These are phyloP conservation scores for Ceratonia siliqua DNA, from an alignment of 306 rosid species.

Conservation along the genomic window DNA sequence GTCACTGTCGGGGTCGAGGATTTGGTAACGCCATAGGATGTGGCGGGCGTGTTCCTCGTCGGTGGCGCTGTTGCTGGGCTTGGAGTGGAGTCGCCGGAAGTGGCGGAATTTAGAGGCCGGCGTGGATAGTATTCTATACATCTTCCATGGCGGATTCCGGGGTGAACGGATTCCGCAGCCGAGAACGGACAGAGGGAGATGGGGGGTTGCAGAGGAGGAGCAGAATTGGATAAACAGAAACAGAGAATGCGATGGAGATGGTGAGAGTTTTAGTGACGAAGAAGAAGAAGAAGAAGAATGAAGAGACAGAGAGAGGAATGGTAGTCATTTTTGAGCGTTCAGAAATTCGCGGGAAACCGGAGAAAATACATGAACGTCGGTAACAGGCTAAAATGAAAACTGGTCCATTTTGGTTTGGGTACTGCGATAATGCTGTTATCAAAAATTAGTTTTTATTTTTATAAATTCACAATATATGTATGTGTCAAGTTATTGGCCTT, in stretches of 20 bases:
- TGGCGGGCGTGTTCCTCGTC: slow-evolving; percentile 52
- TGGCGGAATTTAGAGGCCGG: slow-evolving; percentile 72
- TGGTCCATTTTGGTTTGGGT: no score
- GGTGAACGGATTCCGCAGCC: slow-evolving; percentile 68
- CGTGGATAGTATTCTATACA: slow-evolving; percentile 72
- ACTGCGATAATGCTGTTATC: no score
- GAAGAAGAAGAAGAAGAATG: neutral
- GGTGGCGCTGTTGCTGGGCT: neutral
- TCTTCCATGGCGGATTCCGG: slow-evolving; percentile 98
- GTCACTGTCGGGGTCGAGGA: slow-evolving; percentile 86
- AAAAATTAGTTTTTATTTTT: no score
- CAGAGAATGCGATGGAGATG: neutral
- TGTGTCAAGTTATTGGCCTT: no score
- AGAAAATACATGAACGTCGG: slow-evolving; percentile 35
- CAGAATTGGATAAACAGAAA: neutral
- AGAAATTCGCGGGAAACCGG: slow-evolving; percentile 52
- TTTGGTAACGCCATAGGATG: slow-evolving; percentile 75
- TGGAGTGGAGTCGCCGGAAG: slow-evolving; percentile 44
- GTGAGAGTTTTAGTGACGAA: neutral
- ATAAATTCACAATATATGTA: no score
- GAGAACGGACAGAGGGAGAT: neutral
- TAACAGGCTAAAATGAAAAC: no score
- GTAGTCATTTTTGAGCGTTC: slow-evolving; percentile 34
- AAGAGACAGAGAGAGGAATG: neutral
- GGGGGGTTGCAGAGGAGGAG: neutral